A percentile compares a stretch with the other conserved stretches of the same genome.
Conservation (phyloP, 139 green algal genomes). For the Picochlorum sp. region DNA sequence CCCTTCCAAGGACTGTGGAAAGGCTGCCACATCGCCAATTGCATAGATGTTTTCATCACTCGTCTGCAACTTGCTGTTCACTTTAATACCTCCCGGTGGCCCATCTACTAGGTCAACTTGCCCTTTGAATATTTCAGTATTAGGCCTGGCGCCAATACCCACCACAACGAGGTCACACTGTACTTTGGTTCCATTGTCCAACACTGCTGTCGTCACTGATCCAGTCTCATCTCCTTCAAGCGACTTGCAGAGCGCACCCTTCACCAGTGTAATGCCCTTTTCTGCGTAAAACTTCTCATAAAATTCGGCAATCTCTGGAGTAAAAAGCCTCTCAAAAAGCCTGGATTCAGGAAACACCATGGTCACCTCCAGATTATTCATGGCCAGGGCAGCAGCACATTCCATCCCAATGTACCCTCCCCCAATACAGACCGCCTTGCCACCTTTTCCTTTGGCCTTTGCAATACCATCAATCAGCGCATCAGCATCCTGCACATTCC, state of each 20-base stretch:
- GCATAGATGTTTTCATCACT: slow-evolving; percentile 71
- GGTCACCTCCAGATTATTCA: slow-evolving; percentile 68
- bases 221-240: slow-evolving; percentile 18
- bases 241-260: slow-evolving; percentile 47
- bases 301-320: slow-evolving; percentile 60
- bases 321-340: slow-evolving; percentile 73
- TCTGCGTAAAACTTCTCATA: slow-evolving; percentile 64
- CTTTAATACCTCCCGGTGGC: slow-evolving; percentile 66
- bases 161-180: slow-evolving; percentile 67
- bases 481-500: slow-evolving; percentile 73
- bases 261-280: slow-evolving; percentile 60
- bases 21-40: slow-evolving; percentile 84
- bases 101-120: slow-evolving; percentile 44
- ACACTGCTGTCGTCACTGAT: slow-evolving; percentile 37
- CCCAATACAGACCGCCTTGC: slow-evolving; percentile 68
- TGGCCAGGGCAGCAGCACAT: slow-evolving; percentile 49
- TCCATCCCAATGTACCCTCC: slow-evolving; percentile 93
- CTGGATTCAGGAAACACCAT: slow-evolving; percentile 73
- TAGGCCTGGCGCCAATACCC: slow-evolving; percentile 66
- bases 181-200: slow-evolving; percentile 54
- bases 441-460: slow-evolving; percentile 35
- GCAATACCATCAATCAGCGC: slow-evolving; percentile 52
- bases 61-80: slow-evolving; percentile 63
- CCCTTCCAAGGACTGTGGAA: slow-evolving; percentile 55
- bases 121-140: slow-evolving; percentile 57